Evolutionary conservation across 2,329 filamentous ascomycete genomes (phyloP), one percentile per base, ranked within the genome.

Genomic region (Aspergillus carbonarius): DNA sequence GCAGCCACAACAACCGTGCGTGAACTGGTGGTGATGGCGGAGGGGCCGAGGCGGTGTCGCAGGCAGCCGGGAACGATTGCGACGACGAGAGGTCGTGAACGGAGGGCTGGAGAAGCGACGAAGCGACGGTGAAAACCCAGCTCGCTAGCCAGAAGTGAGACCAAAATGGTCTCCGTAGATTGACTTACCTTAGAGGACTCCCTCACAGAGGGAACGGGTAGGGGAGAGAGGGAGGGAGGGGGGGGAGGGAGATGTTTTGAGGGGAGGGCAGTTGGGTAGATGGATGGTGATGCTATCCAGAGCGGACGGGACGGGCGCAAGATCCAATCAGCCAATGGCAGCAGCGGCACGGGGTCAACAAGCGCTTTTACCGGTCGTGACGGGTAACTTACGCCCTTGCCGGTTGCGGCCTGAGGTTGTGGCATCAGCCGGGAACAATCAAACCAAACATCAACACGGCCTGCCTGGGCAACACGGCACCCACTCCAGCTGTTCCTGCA

Each of bases 1-100:
- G 53, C 50, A 48, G 39, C 58, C 52, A 55, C 18, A 50, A 54
- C 52, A 61, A 58, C 64, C 56, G 63, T 58, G 63, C 55, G 58
- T 55, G 57, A 57, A 54, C 57, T 48, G 57, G 54, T 60, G 57
- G 54, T 53, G 57, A 53, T 60, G 49, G 56, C 61, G 69, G 68
- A 69, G 63, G 68, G 65, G 59, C 65, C 66, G 71, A 73, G 71
- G 72, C 71, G 71, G 72, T 74, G 70, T 73, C 71, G 70, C 69
- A 70, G 68, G 57, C 54, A 62, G 37, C 62, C 58, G 65, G 65
- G 59, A 27, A 53, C 39, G 60, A 57, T 59, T 63, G 61, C 59
- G 60, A 61, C 57, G 60, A 58, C 40, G 48, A 35, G 52, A 37
- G 57, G 61, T 32, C 23, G 48, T 15, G 42, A 55, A 39, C 25